Conservation (phyloP, 495 filamentous ascomycete genomes). For the Annulohypoxylon moriforme region DNA sequence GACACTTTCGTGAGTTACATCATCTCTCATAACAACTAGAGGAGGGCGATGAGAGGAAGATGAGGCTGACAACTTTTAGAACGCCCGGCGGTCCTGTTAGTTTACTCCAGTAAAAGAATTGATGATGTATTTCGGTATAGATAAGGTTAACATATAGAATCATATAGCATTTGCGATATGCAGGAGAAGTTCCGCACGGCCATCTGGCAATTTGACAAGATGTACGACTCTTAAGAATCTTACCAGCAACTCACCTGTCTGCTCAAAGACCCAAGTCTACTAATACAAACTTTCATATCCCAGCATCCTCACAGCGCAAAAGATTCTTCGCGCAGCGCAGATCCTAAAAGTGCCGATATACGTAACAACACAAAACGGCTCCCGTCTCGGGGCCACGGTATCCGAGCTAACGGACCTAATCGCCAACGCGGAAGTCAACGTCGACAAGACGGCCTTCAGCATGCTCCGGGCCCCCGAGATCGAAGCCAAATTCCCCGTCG, state of each 20-base stretch:
- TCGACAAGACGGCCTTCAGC: conserved; percentile 90
- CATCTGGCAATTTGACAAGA: conserved; percentile 84
- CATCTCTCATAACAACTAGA: not conserved
- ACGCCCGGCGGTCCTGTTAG: conserved; percentile 77
- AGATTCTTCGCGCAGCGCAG: conserved; percentile 63
- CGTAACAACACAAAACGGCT: conserved; percentile 83
- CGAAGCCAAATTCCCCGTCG: conserved; percentile 26
- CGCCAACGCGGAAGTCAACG: conserved; percentile 52
- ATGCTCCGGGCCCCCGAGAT: conserved; percentile 68
- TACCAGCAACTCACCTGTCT: not conserved
- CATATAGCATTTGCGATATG: conserved; percentile 86
- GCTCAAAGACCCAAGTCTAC: not conserved
- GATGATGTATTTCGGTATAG: not conserved
- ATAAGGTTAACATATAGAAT: not conserved
- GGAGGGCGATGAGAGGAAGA: not conserved
- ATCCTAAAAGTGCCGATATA: conserved; percentile 81
- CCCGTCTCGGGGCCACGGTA: conserved; percentile 81
- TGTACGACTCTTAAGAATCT: conserved; percentile 60
- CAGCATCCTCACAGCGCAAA: conserved; percentile 65
- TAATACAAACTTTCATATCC: not conserved
- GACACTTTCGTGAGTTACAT: conserved; percentile 54
- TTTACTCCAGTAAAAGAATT: conserved; percentile 2
- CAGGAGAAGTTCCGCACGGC: conserved; percentile 90
- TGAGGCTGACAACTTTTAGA: conserved; percentile 55
- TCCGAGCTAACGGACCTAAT: conserved; percentile 68